Conservation (phyloP, 1,284 basidiomycete species). For the Cryptococcus sp. region DNA sequence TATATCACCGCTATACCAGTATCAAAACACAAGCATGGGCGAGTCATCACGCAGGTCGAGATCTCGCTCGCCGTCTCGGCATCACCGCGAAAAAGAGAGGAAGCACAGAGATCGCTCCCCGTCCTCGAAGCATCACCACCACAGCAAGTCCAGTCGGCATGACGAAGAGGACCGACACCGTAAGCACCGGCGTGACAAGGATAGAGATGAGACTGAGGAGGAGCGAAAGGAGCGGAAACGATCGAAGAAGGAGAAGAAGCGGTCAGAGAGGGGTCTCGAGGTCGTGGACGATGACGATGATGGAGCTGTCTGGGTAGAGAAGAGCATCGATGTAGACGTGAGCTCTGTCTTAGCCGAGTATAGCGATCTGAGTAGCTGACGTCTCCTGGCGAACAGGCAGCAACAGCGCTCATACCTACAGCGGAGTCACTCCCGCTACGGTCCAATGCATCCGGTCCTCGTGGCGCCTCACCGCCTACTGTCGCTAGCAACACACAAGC, state of each 20-base stretch:
- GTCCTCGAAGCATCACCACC: conserved; percentile 14
- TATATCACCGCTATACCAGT: too few species aligned
- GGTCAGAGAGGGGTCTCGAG: conserved; percentile 25
- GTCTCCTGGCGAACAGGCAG: conserved; percentile 16
- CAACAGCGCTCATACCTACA: conserved; percentile 65
- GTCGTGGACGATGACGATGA: conserved; percentile 69
- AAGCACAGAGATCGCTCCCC: conserved; percentile 13
- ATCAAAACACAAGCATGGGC: background rate
- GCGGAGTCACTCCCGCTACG: conserved; percentile 69
- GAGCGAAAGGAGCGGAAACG: conserved; percentile 51
- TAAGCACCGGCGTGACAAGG: conserved; percentile 27
- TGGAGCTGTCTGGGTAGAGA: conserved; percentile 81
- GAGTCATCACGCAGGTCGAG: conserved; percentile 12
- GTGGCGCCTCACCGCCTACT: conserved; percentile 58
- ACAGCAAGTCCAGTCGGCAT: conserved; percentile 9
- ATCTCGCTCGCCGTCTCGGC: conserved; percentile 21
- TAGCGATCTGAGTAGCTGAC: background rate
- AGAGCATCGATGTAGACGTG: conserved; percentile 78
- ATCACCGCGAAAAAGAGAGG: conserved; percentile 20
- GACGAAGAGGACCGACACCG: conserved; percentile 18
- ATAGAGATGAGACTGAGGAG: conserved; percentile 56
- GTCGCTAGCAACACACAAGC: conserved; percentile 56
- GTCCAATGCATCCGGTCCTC: conserved; percentile 58
- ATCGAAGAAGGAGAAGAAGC: conserved; percentile 40
- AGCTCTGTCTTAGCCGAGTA: conserved; percentile 34